Percentiles rank a stretch among this genome's conserved stretches.
Conservation (phyloP, 441 rosid species). For the Adansonia gregorii region DNA sequence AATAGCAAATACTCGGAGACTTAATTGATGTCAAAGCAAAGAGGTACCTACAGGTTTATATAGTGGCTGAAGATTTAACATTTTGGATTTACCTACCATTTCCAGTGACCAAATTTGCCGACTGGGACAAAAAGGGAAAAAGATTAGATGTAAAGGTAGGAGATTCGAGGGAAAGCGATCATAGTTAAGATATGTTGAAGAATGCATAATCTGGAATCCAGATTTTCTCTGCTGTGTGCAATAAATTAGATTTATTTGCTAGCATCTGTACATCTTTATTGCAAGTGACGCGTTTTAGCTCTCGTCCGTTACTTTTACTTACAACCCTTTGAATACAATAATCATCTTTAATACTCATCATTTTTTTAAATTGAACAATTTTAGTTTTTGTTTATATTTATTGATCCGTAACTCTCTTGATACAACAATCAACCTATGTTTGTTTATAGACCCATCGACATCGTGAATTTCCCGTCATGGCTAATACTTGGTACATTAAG, state of each 20-base stretch:
- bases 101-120: background rate
- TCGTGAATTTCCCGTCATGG: background rate
- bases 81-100: background rate
- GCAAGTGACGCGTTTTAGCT: background rate
- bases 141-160: background rate
- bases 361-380: too few relatives aligned
- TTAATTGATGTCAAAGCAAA: background rate
- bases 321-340: background rate
- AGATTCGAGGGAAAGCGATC: background rate
- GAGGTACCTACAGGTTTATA: background rate
- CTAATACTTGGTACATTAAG: background rate
- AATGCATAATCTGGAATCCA: background rate
- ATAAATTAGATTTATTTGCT: background rate
- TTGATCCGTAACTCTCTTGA: too few relatives aligned
- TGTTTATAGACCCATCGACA: background rate
- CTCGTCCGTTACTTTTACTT: background rate
- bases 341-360: too few relatives aligned
- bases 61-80: background rate
- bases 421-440: too few relatives aligned
- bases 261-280: background rate
- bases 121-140: background rate
- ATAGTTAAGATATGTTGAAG: background rate
- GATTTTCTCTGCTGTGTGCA: background rate
- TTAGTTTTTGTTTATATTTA: too few relatives aligned
- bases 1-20: background rate